These are phyloP conservation scores for Aulographum hederae DNA, from an alignment of 2,329 filamentous ascomycete genomes.

Conservation along the genomic window DNA sequence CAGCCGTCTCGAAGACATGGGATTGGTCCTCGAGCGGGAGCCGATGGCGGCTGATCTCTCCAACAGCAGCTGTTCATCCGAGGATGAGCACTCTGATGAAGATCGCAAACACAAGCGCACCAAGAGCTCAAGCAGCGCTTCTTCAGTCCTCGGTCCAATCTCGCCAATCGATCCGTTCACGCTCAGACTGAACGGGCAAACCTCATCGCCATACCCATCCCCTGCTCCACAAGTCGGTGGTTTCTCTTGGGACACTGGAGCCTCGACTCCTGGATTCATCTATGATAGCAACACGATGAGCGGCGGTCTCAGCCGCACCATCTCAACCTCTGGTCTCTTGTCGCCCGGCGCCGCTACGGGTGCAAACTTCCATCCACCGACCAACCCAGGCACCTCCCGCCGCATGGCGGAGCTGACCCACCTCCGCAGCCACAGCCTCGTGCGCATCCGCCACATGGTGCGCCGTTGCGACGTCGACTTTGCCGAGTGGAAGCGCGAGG, in stretches of 20 bases:
- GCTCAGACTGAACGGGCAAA: constrained; percentile 4
- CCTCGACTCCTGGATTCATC: too few species aligned
- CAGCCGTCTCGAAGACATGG: constrained; percentile 13
- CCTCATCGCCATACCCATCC: background rate
- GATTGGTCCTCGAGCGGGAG: background rate
- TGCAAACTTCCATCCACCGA: background rate
- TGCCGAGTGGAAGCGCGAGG: constrained; percentile 8
- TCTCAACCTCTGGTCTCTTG: background rate
- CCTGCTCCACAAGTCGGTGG: too few species aligned
- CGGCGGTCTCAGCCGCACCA: too few species aligned
- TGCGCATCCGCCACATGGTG: constrained; percentile 22
- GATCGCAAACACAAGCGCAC: background rate
- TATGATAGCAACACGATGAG: background rate
- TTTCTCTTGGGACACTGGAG: too few species aligned
- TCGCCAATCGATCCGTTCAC: constrained; percentile 4
- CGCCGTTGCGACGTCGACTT: constrained; percentile 17
- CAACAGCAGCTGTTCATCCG: too few species aligned
- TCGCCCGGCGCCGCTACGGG: too few species aligned
- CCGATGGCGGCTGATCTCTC: background rate
- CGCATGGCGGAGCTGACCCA: constrained; percentile 13
- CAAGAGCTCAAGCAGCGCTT: too few species aligned
- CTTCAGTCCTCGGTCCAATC: background rate
- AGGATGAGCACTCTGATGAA: background rate
- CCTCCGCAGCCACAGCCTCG: constrained; percentile 20
- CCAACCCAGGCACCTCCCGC: background rate